phyloP scores from a whole-genome alignment of 2,329 filamentous ascomycete species.

The Trichoderma lentiforme region DNA sequence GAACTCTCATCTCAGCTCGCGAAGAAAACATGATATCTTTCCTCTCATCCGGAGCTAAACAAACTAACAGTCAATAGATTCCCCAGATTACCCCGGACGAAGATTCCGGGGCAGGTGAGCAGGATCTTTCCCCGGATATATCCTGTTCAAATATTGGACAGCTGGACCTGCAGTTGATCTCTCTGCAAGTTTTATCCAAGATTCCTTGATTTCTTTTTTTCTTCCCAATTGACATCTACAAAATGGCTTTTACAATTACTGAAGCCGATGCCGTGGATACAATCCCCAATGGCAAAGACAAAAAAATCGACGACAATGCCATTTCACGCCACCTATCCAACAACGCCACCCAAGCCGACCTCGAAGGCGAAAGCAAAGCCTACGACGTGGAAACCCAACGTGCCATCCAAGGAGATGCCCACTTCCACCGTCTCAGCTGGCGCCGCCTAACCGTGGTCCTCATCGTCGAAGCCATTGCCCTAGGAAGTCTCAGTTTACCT shows the following conservation, averaged over 20 bases:
- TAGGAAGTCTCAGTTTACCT: conserved; percentile 51
- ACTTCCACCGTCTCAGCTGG: conserved; percentile 55
- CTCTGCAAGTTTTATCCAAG: neutral
- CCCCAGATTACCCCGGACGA: neutral
- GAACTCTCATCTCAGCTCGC: neutral
- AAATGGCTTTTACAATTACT: neutral
- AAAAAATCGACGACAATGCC: neutral
- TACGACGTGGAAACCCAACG: neutral
- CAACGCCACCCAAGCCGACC: neutral
- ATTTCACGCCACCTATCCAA: neutral
- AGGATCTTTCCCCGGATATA: neutral
- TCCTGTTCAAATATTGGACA: neutral
- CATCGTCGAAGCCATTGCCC: conserved; percentile 56
- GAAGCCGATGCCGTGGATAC: neutral
- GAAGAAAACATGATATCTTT: neutral
- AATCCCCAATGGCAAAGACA: neutral
- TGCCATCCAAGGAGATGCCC: conserved; percentile 36
- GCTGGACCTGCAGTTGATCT: neutral
- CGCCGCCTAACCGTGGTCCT: conserved; percentile 54
- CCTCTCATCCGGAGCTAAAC: conserved; percentile 3
- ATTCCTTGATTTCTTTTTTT: no score
- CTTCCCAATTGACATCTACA: no score
- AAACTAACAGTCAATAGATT: neutral
- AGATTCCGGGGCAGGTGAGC: neutral
- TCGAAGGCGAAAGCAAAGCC: neutral